Percentiles rank a stretch among this genome's conserved stretches.
These are phyloP conservation scores for Aurantiochytrium sp. DNA, from an alignment of 108 stramenopile genomes.

Conservation along the genomic window DNA sequence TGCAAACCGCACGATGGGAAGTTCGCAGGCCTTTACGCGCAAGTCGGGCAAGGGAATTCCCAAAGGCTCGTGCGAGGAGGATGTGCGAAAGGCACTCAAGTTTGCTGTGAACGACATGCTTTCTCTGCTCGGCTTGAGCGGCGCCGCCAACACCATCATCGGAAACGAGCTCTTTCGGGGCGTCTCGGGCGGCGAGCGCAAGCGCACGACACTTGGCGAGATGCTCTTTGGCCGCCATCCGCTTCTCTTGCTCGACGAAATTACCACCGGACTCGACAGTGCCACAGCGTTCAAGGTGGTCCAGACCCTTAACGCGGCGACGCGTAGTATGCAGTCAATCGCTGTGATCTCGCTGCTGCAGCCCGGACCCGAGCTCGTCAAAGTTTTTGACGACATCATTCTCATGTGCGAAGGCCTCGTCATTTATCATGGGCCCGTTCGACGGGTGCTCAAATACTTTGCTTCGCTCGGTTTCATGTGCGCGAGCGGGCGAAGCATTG, in stretches of 20 bases:
- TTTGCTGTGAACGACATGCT: conserved; percentile 45
- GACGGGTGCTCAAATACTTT: conserved; percentile 53
- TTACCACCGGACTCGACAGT: conserved; percentile 67
- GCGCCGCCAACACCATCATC: conserved; percentile 39
- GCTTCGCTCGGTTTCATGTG: conserved; percentile 53
- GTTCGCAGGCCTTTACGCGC: neutral
- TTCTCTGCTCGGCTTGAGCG: conserved; percentile 35
- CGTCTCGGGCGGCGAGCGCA: conserved; percentile 71
- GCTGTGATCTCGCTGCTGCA: conserved; percentile 67
- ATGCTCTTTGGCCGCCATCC: conserved; percentile 45
- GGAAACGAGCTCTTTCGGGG: conserved; percentile 64
- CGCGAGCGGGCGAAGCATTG: conserved; percentile 63
- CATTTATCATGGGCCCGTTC: conserved; percentile 68
- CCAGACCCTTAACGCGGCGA: conserved; percentile 33
- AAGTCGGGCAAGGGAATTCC: neutral
- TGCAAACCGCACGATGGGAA: neutral
- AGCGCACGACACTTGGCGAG: conserved; percentile 72
- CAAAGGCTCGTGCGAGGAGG: neutral
- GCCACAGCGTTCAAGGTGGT: conserved; percentile 70
- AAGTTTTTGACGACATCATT: conserved; percentile 80
- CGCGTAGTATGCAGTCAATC: conserved; percentile 30
- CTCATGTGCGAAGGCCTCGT: conserved; percentile 66
- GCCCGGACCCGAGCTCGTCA: conserved; percentile 77
- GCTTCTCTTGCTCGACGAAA: conserved; percentile 54
- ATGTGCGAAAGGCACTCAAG: neutral